Percentiles rank a stretch among this genome's conserved stretches.
Evolutionary conservation across 177 flowering plant species (phyloP).

Genomic region (Vitis hybrid): DNA sequence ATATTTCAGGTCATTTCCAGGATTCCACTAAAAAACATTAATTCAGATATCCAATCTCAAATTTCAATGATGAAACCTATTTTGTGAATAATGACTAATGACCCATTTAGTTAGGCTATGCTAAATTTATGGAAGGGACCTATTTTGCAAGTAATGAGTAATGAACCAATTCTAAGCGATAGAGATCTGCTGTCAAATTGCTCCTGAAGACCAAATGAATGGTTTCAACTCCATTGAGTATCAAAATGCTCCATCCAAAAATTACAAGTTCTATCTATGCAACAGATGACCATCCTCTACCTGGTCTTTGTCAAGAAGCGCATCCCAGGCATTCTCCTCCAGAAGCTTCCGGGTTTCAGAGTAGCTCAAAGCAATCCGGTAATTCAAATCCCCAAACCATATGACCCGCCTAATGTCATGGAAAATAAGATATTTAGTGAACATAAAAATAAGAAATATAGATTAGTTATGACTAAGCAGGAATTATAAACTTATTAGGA

Average conservation of each 20-base stretch:
- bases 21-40: no score
- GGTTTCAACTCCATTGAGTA: not conserved
- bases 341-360: constrained; percentile 54
- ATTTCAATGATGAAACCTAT: no score
- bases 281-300: constrained; percentile 19
- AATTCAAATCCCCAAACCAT: constrained; percentile 86
- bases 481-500: not conserved
- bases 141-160: no score
- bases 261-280: not conserved
- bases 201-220: not conserved
- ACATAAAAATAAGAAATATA: not conserved
- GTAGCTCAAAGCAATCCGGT: constrained; percentile 71
- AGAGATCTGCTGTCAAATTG: not conserved
- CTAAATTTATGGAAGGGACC: no score
- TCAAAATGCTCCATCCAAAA: not conserved
- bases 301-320: constrained; percentile 79
- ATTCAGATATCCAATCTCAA: no score
- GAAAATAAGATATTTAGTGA: not conserved
- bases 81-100: no score
- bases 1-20: no score
- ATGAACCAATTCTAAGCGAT: no score
- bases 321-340: constrained; percentile 62
- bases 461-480: not conserved
- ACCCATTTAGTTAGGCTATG: no score
- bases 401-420: constrained; percentile 52